Percentiles rank a stretch among this genome's conserved stretches.
Evolutionary conservation across 306 rosid species (phyloP).

Genomic region (Nissolia schottii): DNA sequence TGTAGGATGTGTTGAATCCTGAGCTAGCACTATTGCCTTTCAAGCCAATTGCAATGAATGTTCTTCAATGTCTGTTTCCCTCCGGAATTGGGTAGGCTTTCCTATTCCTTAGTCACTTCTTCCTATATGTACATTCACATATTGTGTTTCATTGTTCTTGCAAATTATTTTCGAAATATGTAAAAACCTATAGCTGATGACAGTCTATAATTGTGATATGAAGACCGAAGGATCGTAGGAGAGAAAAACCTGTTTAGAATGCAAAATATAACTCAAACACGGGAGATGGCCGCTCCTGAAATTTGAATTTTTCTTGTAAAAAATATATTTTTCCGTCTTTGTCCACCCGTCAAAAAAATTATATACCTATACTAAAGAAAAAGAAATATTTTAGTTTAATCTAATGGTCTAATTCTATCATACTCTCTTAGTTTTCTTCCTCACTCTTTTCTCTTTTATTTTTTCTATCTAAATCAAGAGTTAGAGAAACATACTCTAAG

Average conservation of each 20-base stretch:
- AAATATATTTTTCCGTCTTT: too few relatives aligned
- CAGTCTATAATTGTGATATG: neutral
- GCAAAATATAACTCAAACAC: neutral
- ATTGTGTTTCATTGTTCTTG: neutral
- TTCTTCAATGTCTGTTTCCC: constrained; percentile 72
- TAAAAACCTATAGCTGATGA: neutral
- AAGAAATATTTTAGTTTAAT: too few relatives aligned
- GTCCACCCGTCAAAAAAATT: too few relatives aligned
- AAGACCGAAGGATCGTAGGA: neutral
- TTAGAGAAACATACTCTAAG: too few relatives aligned
- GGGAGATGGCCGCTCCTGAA: too few relatives aligned
- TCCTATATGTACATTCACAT: neutral
- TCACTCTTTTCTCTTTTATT: too few relatives aligned
- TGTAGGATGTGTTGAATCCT: constrained; percentile 60
- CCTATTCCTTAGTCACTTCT: neutral
- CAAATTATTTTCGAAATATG: neutral
- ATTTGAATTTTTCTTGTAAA: too few relatives aligned
- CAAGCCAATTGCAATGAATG: constrained; percentile 73
- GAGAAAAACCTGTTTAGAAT: neutral
- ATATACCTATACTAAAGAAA: too few relatives aligned
- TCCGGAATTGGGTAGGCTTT: constrained; percentile 66
- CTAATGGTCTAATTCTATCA: too few relatives aligned
- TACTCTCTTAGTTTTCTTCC: too few relatives aligned
- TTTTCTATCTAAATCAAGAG: too few relatives aligned
- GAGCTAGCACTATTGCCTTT: constrained; percentile 75